Base-by-base conservation (phyloP, 352 stramenopile species). In the Phytopythium oedochilum region DNA sequence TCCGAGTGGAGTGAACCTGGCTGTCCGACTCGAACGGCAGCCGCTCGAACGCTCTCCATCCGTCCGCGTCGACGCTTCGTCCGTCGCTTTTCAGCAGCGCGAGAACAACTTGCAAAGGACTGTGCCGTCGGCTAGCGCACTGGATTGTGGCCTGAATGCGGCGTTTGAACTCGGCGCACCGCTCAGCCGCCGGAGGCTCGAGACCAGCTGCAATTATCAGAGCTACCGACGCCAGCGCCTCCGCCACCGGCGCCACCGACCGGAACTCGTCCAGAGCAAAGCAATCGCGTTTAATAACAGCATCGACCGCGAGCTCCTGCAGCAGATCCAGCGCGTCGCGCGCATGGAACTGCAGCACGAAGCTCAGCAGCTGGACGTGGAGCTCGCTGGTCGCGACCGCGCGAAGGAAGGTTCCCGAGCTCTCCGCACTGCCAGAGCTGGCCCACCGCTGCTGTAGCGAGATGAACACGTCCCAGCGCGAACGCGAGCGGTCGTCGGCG, bases 261-360 rank as follows among this genome's bases (percentile, higher is more conserved):
- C 32, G 18, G 10, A 44, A 9, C 52, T 50, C 23, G 17, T 46
- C 28, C n/a, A 49, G 38, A 53, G 61, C 40, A 7, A 31, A 54
- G 14, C 35, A 40, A 9, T 31, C 8, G 22, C 20, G 10, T 20
- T n/a, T 12, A 14, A 42, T 22, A 10, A 18, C 10, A 5, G 15
- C n/a, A n/a, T 6, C 38, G 26, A 11, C 3, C 28, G 61, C 3
- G n/a, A 82, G 22, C 3, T 20, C 23, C 15, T 48, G 18, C 15
- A 78, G 43, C 34, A 68, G 50, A 1, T 57, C 48, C 8, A 45
- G 35, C 29, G 69, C 61, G 49, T 88, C 74, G 8, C 32, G 45
- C 23, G 26, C 52, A 31, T 80, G 59, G 17, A 48, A 49, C 20
- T 73, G 72, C 32, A 88, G 44, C 29, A 86, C 29, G 43, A 51